Base-by-base conservation (phyloP, 306 rosid genomes). In the Echinosophora koreensis region DNA sequence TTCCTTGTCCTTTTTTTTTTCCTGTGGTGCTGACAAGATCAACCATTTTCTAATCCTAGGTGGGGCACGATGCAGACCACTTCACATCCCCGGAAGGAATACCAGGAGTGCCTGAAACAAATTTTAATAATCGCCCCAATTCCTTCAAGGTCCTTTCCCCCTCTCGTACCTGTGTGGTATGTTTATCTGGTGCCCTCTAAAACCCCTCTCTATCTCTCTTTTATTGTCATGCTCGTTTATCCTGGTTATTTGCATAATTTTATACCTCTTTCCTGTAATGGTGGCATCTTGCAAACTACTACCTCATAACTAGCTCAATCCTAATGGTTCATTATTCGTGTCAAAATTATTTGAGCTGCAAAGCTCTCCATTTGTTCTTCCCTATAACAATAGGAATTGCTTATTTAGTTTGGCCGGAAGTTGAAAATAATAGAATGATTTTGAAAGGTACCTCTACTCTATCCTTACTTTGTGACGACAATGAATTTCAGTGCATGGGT, bases 61-160 rank as follows among this genome's bases (percentile, higher is more conserved):
- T 94, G 66, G 90, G 95, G 57, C 97, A 92, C 55, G 71, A 83
- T 27, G 83, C 72, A 16, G 97, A 94, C 46, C 98, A 92, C 84
- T 94, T 94, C 82, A 94, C 98, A 22, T 84, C 87, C 50, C 95
- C 95, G 6, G 98, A 94, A 89, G 97, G 97, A 85, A 90, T 84
- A 68, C 97, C 98, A 2, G 98, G 98, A 74, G 87, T 84, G 49
- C 91, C 97, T 6, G 97, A 94, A 82, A 90, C 97, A 9, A 94
- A 94, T 77, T 94, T 94, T 71, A 94, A 94, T 69, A 88, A 89
- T 79, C 97, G 98, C 38, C 98, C 98, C 79, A 94, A 94, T 85
- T 94, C 98, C 74, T 89, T 92, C 83, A 92, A 83, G 86, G 77
- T 94, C 77, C 91, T 94, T 72, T 92, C 97, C 44, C 97, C 97